A percentile compares a stretch with the other conserved stretches of the same genome.
These are phyloP conservation scores for Leucocoprinus sp. DNA, from an alignment of 768 basidiomycete species.

Conservation along the genomic window DNA sequence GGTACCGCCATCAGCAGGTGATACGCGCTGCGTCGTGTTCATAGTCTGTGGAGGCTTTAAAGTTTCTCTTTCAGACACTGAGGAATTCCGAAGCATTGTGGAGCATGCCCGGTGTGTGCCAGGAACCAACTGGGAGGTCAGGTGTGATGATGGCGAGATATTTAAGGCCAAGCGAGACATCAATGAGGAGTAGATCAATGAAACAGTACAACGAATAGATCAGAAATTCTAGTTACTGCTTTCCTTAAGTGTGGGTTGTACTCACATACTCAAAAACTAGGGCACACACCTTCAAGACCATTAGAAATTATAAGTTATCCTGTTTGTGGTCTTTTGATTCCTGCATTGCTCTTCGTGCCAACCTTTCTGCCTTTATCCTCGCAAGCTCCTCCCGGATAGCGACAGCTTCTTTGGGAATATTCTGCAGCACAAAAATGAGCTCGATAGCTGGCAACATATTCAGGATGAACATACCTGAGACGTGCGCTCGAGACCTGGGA, in stretches of 20 bases:
- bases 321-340: slow-evolving; percentile 23
- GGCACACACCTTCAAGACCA: slow-evolving; percentile 11
- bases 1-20: slow-evolving; percentile 24
- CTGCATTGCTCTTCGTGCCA: slow-evolving; percentile 39
- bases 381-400: slow-evolving; percentile 63
- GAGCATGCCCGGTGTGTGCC: slow-evolving; percentile 23
- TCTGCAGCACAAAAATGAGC: slow-evolving; percentile 25
- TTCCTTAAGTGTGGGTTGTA: not conserved
- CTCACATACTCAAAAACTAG: too few species aligned
- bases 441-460: not conserved
- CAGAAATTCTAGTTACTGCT: too few species aligned
- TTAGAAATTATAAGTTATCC: slow-evolving; percentile 16
- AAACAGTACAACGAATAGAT: not conserved
- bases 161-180: slow-evolving; percentile 17
- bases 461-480: slow-evolving; percentile 31
- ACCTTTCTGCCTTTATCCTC: slow-evolving; percentile 55
- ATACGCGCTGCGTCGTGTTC: slow-evolving; percentile 43
- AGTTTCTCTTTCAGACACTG: slow-evolving; percentile 44
- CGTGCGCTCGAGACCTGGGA: slow-evolving; percentile 53
- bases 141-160: slow-evolving; percentile 31
- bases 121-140: slow-evolving; percentile 26
- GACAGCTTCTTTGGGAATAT: slow-evolving; percentile 57
- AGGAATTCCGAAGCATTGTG: slow-evolving; percentile 36
- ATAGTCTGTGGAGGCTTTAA: slow-evolving; percentile 71
- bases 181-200: not conserved